Percentiles rank a stretch among this genome's conserved stretches.
Evolutionary conservation across 2,329 filamentous ascomycete genomes (phyloP).

Genomic region (Aspergillus ochraceus): DNA sequence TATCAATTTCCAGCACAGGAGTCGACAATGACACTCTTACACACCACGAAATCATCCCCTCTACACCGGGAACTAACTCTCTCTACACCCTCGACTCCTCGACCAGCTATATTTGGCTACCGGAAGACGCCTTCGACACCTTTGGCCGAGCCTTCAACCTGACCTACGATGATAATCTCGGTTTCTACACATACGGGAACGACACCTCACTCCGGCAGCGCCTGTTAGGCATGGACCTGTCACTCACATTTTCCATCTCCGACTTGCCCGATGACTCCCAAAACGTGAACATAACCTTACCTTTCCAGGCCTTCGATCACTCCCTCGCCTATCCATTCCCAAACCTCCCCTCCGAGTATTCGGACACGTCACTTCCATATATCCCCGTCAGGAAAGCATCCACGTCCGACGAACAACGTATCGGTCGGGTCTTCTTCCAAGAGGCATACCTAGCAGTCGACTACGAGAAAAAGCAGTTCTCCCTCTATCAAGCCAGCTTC

Average conservation of each 20-base stretch:
- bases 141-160: background rate
- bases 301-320: conserved; percentile 2
- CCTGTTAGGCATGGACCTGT: background rate
- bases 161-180: background rate
- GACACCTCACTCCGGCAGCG: background rate
- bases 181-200: background rate
- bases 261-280: background rate
- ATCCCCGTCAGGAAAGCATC: background rate
- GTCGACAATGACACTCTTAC: background rate
- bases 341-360: background rate
- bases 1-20: background rate
- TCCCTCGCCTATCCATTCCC: conserved; percentile 1
- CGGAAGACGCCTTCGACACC: background rate
- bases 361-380: background rate
- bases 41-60: background rate
- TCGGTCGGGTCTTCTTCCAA: conserved; percentile 4
- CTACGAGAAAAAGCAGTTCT: background rate
- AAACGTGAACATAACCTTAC: background rate
- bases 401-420: background rate
- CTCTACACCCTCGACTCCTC: conserved; percentile 1
- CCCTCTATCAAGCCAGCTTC: background rate
- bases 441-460: conserved; percentile 1
- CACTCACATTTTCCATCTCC: background rate
- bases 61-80: background rate
- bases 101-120: background rate